These are phyloP conservation scores for Komagataella pseudopastoris DNA, from an alignment of 805 yeast genomes.

Conservation along the genomic window DNA sequence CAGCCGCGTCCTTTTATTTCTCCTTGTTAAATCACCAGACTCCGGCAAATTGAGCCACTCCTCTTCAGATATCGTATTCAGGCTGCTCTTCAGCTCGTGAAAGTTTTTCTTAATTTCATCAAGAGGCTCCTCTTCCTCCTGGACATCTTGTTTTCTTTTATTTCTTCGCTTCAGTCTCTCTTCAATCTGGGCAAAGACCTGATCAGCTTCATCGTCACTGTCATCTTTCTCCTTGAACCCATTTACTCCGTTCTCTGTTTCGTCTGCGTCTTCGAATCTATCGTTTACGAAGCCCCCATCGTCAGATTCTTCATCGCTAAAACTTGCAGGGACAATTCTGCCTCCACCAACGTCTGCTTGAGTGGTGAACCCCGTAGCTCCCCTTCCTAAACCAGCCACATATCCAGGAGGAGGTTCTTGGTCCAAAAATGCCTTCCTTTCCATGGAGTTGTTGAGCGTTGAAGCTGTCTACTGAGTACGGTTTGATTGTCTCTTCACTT, in stretches of 20 bases:
- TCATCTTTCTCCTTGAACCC: slow-evolving; percentile 15
- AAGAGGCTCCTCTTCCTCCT: slow-evolving; percentile 11
- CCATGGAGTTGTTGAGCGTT: slow-evolving; percentile 19
- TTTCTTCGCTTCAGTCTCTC: slow-evolving; percentile 22
- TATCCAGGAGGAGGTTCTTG: slow-evolving; percentile 85
- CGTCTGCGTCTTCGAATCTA: slow-evolving; percentile 14
- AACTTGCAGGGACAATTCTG: slow-evolving; percentile 17
- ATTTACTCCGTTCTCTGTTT: slow-evolving; percentile 10
- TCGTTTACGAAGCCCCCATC: slow-evolving; percentile 18
- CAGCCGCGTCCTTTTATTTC: slow-evolving; percentile 59
- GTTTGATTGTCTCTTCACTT: background rate
- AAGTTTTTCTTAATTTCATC: slow-evolving; percentile 38
- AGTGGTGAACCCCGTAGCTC: slow-evolving; percentile 88
- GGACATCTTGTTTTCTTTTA: slow-evolving; percentile 4
- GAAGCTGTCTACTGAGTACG: background rate
- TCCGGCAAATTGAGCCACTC: slow-evolving; percentile 83
- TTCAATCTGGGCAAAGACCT: slow-evolving; percentile 56
- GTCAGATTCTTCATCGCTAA: slow-evolving; percentile 13
- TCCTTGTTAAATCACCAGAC: slow-evolving; percentile 73
- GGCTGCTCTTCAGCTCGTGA: slow-evolving; percentile 50
- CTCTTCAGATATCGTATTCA: slow-evolving; percentile 43
- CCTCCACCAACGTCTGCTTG: slow-evolving; percentile 60
- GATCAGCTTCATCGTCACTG: slow-evolving; percentile 72
- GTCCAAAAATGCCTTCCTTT: slow-evolving; percentile 54
- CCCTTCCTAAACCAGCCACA: slow-evolving; percentile 87